Conservation (phyloP, 164 flowering plant species). For the Akebia trifoliata region DNA sequence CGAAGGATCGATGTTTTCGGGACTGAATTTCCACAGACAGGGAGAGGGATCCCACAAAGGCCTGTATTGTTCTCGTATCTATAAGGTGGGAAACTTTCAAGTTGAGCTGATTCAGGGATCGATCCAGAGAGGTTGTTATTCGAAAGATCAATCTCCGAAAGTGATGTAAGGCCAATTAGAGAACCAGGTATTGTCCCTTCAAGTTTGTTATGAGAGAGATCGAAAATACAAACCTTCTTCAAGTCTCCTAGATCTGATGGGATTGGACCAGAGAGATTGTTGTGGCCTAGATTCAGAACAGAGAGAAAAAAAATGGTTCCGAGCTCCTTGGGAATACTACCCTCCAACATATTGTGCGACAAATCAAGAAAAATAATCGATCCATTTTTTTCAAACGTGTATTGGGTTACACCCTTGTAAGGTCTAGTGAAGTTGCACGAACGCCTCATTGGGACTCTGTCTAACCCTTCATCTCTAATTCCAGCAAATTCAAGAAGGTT, state of each 20-base stretch:
- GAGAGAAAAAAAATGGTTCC: slow-evolving; percentile 63
- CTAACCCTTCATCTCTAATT: slow-evolving; percentile 51
- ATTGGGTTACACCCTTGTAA: slow-evolving; percentile 53
- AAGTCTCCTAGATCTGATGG: slow-evolving; percentile 63
- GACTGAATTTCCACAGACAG: slow-evolving; percentile 36
- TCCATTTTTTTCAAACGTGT: slow-evolving; percentile 77
- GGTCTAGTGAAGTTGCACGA: slow-evolving; percentile 76
- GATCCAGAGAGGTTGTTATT: slow-evolving; percentile 65
- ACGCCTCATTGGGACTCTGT: slow-evolving; percentile 49
- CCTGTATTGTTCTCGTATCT: slow-evolving; percentile 67
- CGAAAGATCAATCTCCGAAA: slow-evolving; percentile 69
- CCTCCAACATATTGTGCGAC: slow-evolving; percentile 63
- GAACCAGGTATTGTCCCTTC: slow-evolving; percentile 67
- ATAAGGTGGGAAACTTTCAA: slow-evolving; percentile 54
- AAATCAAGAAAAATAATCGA: slow-evolving; percentile 89
- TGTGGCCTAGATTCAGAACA: slow-evolving; percentile 81
- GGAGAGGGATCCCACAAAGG: slow-evolving; percentile 81
- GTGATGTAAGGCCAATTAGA: slow-evolving; percentile 44
- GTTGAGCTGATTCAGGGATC: slow-evolving; percentile 73
- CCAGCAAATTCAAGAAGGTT: slow-evolving; percentile 87
- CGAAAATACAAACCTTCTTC: slow-evolving; percentile 59
- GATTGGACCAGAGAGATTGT: slow-evolving; percentile 65
- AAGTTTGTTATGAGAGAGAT: slow-evolving; percentile 66
- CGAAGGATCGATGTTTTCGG: slow-evolving; percentile 17
- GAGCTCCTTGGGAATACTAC: slow-evolving; percentile 72